Base-by-base conservation (phyloP, 2,329 filamentous ascomycete genomes). In the Aspergillus sp. region DNA sequence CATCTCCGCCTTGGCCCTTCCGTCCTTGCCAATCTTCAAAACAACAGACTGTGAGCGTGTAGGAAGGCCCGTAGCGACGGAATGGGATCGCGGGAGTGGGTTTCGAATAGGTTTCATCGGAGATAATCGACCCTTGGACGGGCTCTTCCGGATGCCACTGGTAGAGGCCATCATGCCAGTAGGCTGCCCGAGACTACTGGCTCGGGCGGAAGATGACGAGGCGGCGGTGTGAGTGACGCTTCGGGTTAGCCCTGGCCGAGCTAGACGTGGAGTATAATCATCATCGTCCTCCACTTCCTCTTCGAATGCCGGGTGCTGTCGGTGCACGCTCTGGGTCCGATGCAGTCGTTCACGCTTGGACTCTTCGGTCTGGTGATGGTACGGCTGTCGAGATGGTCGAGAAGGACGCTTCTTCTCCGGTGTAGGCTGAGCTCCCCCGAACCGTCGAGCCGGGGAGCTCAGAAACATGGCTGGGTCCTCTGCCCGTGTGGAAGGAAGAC, bases 281-380 rank as follows among this genome's bases (percentile, higher is more conserved):
- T 39, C 36, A 8, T 39, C 36, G 36, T 66, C 62, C 29, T 65
- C 62, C 7, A 66, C 58, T 1, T 59, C 62, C n/a, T 57, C 57
- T 4, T 66, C 64, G 34, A 38, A 62, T 4, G 57, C 52, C 26
- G 59, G 48, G 19, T 57, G 54, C 4, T 60, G 60, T 26, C 52
- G 56, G 44, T 58, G 52, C 30, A 62, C 48, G 34, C 56, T 62
- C 42, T 63, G 64, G 3, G 59, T 54, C 30, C 66, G 65, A 27
- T 61, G 64, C 28, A 69, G 53, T 45, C 68, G 61, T 48, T 71
- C 71, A 42, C 71, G 63, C 49, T 68, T 72, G 2, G 67, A 73
- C 49, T 74, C 72, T 54, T 74, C 70, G 1, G 68, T 67, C 48
- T 75, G 73, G 49, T 75, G 70, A 41, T 73, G 67, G 52, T 75